phyloP scores from a whole-genome alignment of 495 filamentous ascomycete species.

The Staphylotrichum tortipilum region DNA sequence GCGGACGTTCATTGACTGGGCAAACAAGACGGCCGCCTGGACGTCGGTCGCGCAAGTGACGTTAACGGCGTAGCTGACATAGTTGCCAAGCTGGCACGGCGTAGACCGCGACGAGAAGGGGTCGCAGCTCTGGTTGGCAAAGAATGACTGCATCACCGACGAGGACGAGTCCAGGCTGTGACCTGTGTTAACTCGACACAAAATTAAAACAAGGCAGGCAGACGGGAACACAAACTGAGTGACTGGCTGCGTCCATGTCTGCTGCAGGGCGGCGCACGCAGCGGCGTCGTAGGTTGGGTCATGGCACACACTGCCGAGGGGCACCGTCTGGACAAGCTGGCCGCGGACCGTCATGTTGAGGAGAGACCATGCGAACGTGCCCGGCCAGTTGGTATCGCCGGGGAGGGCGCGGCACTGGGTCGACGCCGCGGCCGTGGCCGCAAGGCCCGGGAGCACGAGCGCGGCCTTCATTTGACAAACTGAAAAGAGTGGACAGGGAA shows the following conservation, averaged over 20 bases:
- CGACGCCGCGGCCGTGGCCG: neutral
- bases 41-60: constrained; percentile 28
- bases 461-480: neutral
- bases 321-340: constrained; percentile 37
- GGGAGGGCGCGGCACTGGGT: neutral
- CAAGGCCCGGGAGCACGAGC: neutral
- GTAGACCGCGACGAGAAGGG: neutral
- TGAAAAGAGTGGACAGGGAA: neutral
- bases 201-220: too few relatives aligned
- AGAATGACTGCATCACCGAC: neutral
- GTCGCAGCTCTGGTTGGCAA: constrained; percentile 4
- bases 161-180: neutral
- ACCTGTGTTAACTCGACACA: too few relatives aligned
- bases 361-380: constrained; percentile 21
- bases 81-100: constrained; percentile 43
- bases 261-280: constrained; percentile 6
- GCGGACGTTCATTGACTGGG: constrained; percentile 28
- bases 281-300: constrained; percentile 12
- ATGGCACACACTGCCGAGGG: constrained; percentile 40
- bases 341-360: constrained; percentile 35
- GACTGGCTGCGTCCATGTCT: neutral
- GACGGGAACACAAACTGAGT: neutral
- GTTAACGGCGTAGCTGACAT: constrained; percentile 44
- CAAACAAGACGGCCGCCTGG: constrained; percentile 34
- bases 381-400: neutral